These are phyloP conservation scores for Sungouiozyma intestinalis DNA, from an alignment of 805 yeast species.

Conservation along the genomic window DNA sequence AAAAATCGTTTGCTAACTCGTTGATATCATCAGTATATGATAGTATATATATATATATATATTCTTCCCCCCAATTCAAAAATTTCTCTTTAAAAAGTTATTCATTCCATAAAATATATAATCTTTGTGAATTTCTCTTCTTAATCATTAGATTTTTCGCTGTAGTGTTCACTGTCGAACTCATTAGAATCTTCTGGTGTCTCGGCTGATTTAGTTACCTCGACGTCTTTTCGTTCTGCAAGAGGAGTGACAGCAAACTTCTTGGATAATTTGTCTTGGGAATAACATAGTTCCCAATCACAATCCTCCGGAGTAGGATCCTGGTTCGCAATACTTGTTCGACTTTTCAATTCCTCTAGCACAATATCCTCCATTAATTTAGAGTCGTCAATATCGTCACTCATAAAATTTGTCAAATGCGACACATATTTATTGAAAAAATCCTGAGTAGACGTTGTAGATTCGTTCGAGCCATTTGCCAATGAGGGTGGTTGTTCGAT, in stretches of 20 bases:
- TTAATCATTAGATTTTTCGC: background rate
- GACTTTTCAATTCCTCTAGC: conserved; percentile 18
- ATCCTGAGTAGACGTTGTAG: conserved; percentile 15
- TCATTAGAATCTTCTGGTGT: background rate
- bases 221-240: background rate
- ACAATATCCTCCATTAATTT: conserved; percentile 50
- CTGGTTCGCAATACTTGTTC: background rate
- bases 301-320: background rate
- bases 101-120: too few species aligned
- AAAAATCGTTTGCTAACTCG: too few species aligned
- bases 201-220: background rate
- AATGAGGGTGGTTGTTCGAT: conserved; percentile 1
- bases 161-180: background rate
- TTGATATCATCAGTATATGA: too few species aligned
- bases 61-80: background rate
- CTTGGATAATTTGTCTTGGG: background rate
- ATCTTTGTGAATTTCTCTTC: too few species aligned
- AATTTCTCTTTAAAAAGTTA: too few species aligned
- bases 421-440: conserved; percentile 39
- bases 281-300: conserved; percentile 7
- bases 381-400: conserved; percentile 59
- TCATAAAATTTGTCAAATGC: conserved; percentile 46
- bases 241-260: background rate
- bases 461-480: background rate
- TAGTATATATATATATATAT: too few species aligned